A percentile compares a stretch with the other conserved stretches of the same genome.
phyloP scores from a whole-genome alignment of 345 rosid genomes.

The Citrus maxima region DNA sequence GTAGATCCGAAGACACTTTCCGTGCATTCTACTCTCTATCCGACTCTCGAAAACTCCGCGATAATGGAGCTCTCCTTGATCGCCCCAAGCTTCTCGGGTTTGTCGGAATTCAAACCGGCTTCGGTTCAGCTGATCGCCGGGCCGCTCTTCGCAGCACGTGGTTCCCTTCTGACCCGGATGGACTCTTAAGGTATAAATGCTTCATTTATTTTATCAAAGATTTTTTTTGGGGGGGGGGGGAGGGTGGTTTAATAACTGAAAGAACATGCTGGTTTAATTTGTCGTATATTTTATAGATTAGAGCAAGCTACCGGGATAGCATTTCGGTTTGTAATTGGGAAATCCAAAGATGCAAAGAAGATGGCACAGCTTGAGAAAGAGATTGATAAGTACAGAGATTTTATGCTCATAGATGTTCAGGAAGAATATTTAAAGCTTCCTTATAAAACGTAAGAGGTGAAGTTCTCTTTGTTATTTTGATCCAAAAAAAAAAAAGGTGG shows the following conservation, averaged over 20 bases:
- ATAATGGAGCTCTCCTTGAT: conserved; percentile 32
- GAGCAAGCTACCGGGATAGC: conserved; percentile 90
- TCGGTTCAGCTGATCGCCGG: conserved; percentile 54
- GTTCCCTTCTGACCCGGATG: conserved; percentile 76
- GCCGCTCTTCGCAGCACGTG: conserved; percentile 59
- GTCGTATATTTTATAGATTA: conserved; percentile 34
- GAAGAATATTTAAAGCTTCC: conserved; percentile 70
- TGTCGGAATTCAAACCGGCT: conserved; percentile 80
- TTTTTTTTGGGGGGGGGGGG: not conserved
- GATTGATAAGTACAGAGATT: conserved; percentile 59
- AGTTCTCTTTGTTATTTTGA: not conserved
- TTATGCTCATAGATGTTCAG: conserved; percentile 64
- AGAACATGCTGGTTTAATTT: not conserved
- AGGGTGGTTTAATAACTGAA: not conserved
- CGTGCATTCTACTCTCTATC: conserved; percentile 36
- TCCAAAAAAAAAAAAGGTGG: not conserved
- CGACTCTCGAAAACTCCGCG: conserved; percentile 29
- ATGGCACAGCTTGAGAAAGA: conserved; percentile 66
- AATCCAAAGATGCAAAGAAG: conserved; percentile 56
- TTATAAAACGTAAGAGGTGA: conserved; percentile 59
- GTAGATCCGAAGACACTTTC: conserved; percentile 57
- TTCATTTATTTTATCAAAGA: not conserved
- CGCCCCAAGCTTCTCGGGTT: conserved; percentile 70
- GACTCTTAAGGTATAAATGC: conserved; percentile 51
- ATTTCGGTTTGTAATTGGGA: conserved; percentile 75